Conservation (phyloP, 768 basidiomycete species). For the Termitomyces sp. region DNA sequence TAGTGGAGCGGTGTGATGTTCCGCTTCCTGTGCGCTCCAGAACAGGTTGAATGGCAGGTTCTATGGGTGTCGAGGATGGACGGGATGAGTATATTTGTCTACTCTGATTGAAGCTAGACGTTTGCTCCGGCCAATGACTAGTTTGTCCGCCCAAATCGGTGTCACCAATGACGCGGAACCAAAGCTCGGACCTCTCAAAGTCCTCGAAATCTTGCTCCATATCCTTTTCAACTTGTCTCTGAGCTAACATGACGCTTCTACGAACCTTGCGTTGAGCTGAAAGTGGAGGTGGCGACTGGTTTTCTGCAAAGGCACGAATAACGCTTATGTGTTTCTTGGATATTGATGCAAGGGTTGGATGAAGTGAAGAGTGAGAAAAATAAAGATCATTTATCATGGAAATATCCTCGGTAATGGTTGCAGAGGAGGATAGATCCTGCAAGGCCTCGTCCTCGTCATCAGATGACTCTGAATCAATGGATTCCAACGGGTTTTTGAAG, state of each 20-base stretch:
- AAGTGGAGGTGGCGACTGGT: slow-evolving; percentile 37
- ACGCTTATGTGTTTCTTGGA: slow-evolving; percentile 63
- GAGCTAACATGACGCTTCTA: slow-evolving; percentile 76
- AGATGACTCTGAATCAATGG: slow-evolving; percentile 67
- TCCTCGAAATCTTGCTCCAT: slow-evolving; percentile 93
- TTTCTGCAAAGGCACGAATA: slow-evolving; percentile 63
- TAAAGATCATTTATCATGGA: slow-evolving; percentile 86
- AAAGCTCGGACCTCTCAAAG: slow-evolving; percentile 85
- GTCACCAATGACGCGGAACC: slow-evolving; percentile 85
- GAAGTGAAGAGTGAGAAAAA: slow-evolving; percentile 58
- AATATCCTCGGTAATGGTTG: slow-evolving; percentile 80
- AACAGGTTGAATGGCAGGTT: slow-evolving; percentile 32
- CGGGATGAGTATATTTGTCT: slow-evolving; percentile 11
- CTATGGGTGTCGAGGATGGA: slow-evolving; percentile 6
- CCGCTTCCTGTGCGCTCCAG: slow-evolving; percentile 37
- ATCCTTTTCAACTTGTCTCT: slow-evolving; percentile 77
- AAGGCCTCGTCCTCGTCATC: slow-evolving; percentile 51
- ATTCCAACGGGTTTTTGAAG: slow-evolving; percentile 94
- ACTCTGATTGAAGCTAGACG: slow-evolving; percentile 9
- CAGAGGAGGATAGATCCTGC: slow-evolving; percentile 47
- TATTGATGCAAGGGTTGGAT: slow-evolving; percentile 57
- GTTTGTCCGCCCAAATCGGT: slow-evolving; percentile 33
- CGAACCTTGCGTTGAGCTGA: slow-evolving; percentile 54
- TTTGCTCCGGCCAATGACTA: not conserved
- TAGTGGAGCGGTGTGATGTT: slow-evolving; percentile 30